Conservation (phyloP, 2,329 filamentous ascomycete species). For the Ilyonectria destructans region DNA sequence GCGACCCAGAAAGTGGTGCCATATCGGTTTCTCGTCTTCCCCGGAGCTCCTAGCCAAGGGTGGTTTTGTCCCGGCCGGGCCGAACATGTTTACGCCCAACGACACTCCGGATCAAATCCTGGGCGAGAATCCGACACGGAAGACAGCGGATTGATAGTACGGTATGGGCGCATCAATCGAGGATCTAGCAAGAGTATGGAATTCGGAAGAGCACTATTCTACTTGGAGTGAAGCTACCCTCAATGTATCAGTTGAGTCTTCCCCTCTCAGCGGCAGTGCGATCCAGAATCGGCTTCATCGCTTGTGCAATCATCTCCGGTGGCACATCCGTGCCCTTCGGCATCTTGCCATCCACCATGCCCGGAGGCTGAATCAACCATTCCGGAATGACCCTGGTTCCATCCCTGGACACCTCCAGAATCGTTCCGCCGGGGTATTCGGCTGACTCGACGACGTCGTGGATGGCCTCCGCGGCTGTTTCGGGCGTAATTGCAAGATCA, state of each 20-base stretch:
- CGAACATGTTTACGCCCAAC: not conserved
- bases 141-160: not conserved
- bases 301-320: constrained; percentile 5
- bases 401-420: constrained; percentile 13
- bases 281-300: constrained; percentile 11
- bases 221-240: not conserved
- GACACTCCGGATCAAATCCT: not conserved
- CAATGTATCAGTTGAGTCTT: not conserved
- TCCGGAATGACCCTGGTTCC: constrained; percentile 19
- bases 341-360: constrained; percentile 18
- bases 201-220: not conserved
- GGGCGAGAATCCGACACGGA: not conserved
- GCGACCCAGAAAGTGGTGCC: not conserved
- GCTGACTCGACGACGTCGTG: not conserved
- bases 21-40: not conserved
- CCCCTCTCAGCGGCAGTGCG: constrained; percentile 13
- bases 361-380: constrained; percentile 15
- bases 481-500: constrained; percentile 1
- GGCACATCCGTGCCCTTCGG: constrained; percentile 14
- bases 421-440: constrained; percentile 15
- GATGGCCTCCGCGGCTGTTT: constrained; percentile 6
- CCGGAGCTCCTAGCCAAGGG: not conserved
- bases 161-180: not conserved
- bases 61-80: not conserved
- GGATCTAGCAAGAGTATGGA: not conserved